phyloP scores from a whole-genome alignment of 1,284 basidiomycete species.

The Ganoderma meredithae region DNA sequence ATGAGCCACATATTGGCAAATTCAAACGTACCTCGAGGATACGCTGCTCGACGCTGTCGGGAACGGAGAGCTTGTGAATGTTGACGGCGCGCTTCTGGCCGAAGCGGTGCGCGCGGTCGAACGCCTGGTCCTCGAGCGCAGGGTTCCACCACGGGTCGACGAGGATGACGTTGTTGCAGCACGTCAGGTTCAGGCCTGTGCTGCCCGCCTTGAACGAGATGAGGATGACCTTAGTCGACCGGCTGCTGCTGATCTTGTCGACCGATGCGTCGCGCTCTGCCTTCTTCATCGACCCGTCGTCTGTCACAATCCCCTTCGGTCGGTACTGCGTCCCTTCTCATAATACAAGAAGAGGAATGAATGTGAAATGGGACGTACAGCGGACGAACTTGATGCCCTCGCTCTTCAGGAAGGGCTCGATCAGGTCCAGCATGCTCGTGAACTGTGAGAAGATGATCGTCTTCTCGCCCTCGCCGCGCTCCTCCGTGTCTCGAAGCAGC shows the following conservation, averaged over 20 bases:
- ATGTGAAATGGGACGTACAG: slow-evolving; percentile 63
- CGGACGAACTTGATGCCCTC: slow-evolving; percentile 79
- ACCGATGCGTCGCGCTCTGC: slow-evolving; percentile 80
- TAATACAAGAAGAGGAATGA: background rate
- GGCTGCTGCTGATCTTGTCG: slow-evolving; percentile 72
- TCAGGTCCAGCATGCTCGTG: slow-evolving; percentile 88
- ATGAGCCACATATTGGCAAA: background rate
- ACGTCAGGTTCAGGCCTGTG: slow-evolving; percentile 93
- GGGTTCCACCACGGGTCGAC: slow-evolving; percentile 98
- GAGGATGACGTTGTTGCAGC: slow-evolving; percentile 93
- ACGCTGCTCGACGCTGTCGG: slow-evolving; percentile 89
- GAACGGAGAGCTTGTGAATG: slow-evolving; percentile 94
- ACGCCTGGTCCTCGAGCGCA: slow-evolving; percentile 83
- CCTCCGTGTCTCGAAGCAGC: slow-evolving; percentile 73
- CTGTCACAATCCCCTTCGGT: slow-evolving; percentile 47
- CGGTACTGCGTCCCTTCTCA: background rate
- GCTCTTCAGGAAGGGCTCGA: slow-evolving; percentile 82
- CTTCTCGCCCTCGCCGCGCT: slow-evolving; percentile 78
- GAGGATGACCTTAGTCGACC: slow-evolving; percentile 76
- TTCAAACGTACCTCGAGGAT: slow-evolving; percentile 64
- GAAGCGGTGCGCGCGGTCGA: slow-evolving; percentile 70
- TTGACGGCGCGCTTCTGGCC: slow-evolving; percentile 89
- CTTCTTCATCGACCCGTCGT: slow-evolving; percentile 88
- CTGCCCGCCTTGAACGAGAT: slow-evolving; percentile 98
- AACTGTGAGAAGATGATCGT: slow-evolving; percentile 94